Evolutionary conservation across 1,139 yeast genomes (phyloP), one percentile per base, ranked within the genome.

Genomic region (Blastobotrys raffinosifermentans): DNA sequence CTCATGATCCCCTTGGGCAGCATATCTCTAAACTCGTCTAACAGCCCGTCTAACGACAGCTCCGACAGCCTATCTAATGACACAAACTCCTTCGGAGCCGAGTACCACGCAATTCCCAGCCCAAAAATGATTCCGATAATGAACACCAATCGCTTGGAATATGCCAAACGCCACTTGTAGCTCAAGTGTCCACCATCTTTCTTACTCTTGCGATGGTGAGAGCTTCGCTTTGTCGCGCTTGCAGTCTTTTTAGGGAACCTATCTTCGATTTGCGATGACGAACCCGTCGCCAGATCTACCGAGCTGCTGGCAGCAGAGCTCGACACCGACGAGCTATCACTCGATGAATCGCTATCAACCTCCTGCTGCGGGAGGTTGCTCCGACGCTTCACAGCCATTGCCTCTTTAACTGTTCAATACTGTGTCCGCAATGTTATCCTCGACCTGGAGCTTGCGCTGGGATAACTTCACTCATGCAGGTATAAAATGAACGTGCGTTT

Each of bases 1-100:
- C 74, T 66, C 41, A 76, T 73, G 11, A 89, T 56, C 0, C 83
- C 70, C 0, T 68, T 63, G 1, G 97, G 96, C 13, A 91, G 61
- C 41, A 50, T 46, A 21, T 55, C 64, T 20, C 52, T 41, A 47
- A 50, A 51, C 39, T 62, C 67, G 14, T 57, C 62, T 26, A 61
- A 39, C 29, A 65, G 33, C 53, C 61, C 46, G 54, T 64, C 57
- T 73, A 91, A 49, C 72, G 77, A 51, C 64, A 77, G 33, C 73
- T 50, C 78, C 55, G 41, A 69, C 66, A 51, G 77, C 82, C 41
- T 78, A 60, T 51, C 80, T 76, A 32, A 57, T 41, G 41, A 57
- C 36, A 38, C 53, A 38, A 55, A 36, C 9, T 66, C 61, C 21
- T 70, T 68, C 22, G 68, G 64, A 1, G 86, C 80, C 43, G 81